Evolutionary conservation across 208 protist genomes (phyloP).

Genomic region (Trypanosoma melophagium): DNA sequence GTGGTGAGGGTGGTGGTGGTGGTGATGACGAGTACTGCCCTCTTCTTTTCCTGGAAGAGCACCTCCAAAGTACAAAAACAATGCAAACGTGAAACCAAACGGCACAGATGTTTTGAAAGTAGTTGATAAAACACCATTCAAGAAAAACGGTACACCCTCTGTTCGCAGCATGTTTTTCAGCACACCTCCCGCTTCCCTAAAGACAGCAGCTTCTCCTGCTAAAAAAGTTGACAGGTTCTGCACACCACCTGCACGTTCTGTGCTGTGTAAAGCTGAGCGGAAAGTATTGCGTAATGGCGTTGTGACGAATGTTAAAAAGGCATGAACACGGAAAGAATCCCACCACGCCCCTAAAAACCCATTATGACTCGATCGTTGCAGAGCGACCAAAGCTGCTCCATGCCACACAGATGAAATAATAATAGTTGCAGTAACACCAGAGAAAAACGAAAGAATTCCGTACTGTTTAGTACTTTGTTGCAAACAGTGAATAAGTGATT

Average conservation of each 20-base stretch:
- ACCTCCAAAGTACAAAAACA: conserved; percentile 71
- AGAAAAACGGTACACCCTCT: conserved; percentile 76
- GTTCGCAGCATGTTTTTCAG: conserved; percentile 47
- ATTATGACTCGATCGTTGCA: conserved; percentile 40
- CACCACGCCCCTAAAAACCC: conserved; percentile 56
- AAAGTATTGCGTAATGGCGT: conserved; percentile 79
- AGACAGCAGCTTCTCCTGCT: conserved; percentile 64
- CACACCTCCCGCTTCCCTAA: conserved; percentile 68
- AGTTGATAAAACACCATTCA: conserved; percentile 69
- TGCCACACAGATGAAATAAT: conserved; percentile 74
- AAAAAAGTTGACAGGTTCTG: conserved; percentile 47
- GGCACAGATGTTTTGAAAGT: conserved; percentile 87
- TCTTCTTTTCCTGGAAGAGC: conserved; percentile 50
- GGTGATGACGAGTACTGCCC: conserved; percentile 1
- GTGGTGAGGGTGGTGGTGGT: conserved; percentile 30
- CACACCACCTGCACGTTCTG: conserved; percentile 77
- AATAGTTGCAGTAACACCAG: conserved; percentile 49
- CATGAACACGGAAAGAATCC: conserved; percentile 72
- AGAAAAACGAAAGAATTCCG: conserved; percentile 77
- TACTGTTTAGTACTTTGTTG: conserved; percentile 52
- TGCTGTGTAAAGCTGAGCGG: conserved; percentile 63
- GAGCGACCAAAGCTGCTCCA: conserved; percentile 56
- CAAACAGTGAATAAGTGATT: conserved; percentile 66
- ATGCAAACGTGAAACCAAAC: conserved; percentile 77
- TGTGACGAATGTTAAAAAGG: conserved; percentile 81